These are phyloP conservation scores for Perkinsus olseni DNA, from an alignment of 169 alveolate species.

Conservation along the genomic window DNA sequence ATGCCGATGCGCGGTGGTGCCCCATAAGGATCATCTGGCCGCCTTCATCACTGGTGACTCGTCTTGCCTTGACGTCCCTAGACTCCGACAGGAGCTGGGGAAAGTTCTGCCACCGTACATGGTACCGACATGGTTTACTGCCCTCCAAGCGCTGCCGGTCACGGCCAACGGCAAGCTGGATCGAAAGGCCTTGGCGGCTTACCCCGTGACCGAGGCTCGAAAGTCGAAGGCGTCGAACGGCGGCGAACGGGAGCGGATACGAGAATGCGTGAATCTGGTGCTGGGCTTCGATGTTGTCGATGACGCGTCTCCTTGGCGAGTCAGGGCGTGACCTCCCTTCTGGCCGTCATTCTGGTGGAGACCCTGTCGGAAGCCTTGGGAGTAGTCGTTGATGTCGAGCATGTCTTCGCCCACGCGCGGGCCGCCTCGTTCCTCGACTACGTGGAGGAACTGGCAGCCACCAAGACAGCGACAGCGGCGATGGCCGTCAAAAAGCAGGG, in stretches of 20 bases:
- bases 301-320: background rate
- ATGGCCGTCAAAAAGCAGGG: background rate
- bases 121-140: background rate
- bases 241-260: background rate
- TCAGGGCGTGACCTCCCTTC: background rate
- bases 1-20: background rate
- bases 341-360: background rate
- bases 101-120: background rate
- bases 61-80: background rate
- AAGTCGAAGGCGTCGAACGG: background rate
- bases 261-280: background rate
- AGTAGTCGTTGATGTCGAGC: background rate
- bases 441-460: background rate
- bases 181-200: background rate
- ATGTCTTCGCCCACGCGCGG: background rate
- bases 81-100: background rate
- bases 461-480: background rate
- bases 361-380: background rate
- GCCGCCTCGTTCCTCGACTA: background rate
- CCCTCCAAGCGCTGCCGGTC: background rate
- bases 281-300: background rate
- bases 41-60: background rate
- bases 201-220: background rate
- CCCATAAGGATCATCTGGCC: background rate
- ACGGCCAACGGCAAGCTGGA: background rate